Evolutionary conservation across 164 flowering plant species (phyloP), one percentile per base, ranked within the genome.

Genomic region (Stephania yunnanensis): DNA sequence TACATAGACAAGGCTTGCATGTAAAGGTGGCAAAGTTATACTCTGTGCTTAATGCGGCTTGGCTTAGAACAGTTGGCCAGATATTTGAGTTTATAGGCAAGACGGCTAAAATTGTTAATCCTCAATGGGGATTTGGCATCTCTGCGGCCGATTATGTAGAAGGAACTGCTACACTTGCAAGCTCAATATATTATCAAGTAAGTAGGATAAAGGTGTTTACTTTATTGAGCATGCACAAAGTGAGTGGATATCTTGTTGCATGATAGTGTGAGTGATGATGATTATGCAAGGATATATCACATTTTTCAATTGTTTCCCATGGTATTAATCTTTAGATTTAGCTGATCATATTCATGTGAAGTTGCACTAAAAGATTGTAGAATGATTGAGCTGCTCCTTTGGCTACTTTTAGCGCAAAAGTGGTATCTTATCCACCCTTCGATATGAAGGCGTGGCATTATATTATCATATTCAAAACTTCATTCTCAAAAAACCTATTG

Each of bases 1-100:
- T 89, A 52, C 93, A 92, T 80, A 85, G 89, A 78, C 97, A 96
- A 78, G 95, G 98, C 76, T 77, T 90, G 72, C 88, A 67, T 76
- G 92, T 91, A 72, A 86, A 87, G 80, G 94, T 91, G 79, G 91
- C 87, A 76, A 91, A 85, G 69, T 11, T 87, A 22, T 78, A 76
- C 83, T 84, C 86, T 30, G 77, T 96, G 78, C 80, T 89, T 52
- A 74, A 86, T 70, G 86, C 89, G 4, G 80, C 80, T 70, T 92
- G 85, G 92, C 82, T 91, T 61, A 83, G 77, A 76, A 67, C 80
- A 76, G 73, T 92, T 65, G 98, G 93, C 46, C 81, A 85, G 68
- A 68, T 81, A 46, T 74, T 94, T 78, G 93, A 92, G 74, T 79
- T 77, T 55, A 5, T 89, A 9, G 95, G 97, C 69, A 82, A 83